Evolutionary conservation across 2,329 filamentous ascomycete species (phyloP).

Genomic region (Colletotrichum neosansevieriae): DNA sequence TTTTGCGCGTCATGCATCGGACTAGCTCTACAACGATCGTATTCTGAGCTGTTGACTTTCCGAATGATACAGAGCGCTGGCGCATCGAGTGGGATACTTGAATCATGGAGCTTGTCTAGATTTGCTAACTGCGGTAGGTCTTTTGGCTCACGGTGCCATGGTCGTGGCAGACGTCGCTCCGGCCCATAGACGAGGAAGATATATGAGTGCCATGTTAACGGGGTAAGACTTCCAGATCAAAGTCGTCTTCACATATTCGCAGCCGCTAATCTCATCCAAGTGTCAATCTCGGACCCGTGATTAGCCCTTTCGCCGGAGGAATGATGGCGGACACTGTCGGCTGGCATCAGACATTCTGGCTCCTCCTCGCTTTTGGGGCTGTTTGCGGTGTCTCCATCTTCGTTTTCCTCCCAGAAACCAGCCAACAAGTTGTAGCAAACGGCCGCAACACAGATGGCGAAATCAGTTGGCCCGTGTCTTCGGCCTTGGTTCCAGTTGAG

Average conservation of each 20-base stretch:
- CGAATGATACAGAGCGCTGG: slow-evolving; percentile 17
- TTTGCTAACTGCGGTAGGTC: not conserved
- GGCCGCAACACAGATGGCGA: not conserved
- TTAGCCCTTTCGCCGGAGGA: slow-evolving; percentile 6
- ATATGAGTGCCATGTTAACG: slow-evolving; percentile 13
- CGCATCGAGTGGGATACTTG: not conserved
- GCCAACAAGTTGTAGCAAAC: slow-evolving; percentile 34
- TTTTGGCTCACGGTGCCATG: slow-evolving; percentile 5
- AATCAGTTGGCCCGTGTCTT: slow-evolving; percentile 6
- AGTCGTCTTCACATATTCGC: too few relatives aligned
- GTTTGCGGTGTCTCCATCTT: slow-evolving; percentile 36
- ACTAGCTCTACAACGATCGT: slow-evolving; percentile 20
- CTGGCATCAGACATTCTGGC: slow-evolving; percentile 17
- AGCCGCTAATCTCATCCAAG: not conserved
- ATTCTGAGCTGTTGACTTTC: slow-evolving; percentile 2
- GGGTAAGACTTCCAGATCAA: not conserved
- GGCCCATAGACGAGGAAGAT: not conserved
- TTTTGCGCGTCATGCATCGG: slow-evolving; percentile 16
- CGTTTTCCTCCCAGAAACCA: slow-evolving; percentile 46
- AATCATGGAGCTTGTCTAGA: not conserved
- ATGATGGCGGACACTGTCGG: not conserved
- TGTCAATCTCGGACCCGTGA: not conserved
- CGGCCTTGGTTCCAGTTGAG: not conserved
- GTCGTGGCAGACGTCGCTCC: slow-evolving; percentile 9
- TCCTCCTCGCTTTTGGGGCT: not conserved